phyloP scores from a whole-genome alignment of 768 basidiomycete genomes.

The Kwoniella heveanensis region DNA sequence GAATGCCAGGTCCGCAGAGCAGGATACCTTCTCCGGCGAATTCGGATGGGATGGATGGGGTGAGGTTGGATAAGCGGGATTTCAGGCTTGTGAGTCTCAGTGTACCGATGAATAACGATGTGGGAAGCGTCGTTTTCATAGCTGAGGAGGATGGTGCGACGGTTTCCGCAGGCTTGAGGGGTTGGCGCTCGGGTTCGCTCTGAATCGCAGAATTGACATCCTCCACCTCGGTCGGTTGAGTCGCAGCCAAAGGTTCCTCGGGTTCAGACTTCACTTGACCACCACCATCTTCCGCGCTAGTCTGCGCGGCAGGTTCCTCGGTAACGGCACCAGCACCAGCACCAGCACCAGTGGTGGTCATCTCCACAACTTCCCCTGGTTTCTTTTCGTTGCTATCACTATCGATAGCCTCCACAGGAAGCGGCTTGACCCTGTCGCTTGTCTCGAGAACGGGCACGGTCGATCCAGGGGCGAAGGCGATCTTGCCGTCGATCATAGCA shows the following conservation, averaged over 20 bases:
- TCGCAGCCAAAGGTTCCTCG: not conserved
- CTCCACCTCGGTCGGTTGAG: not conserved
- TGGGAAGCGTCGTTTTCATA: conserved; percentile 65
- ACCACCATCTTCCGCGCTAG: conserved; percentile 4
- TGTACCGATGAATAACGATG: conserved; percentile 96
- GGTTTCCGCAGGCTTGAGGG: not conserved
- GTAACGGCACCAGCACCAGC: too few relatives aligned
- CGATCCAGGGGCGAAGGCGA: conserved; percentile 79
- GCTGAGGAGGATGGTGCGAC: too few relatives aligned
- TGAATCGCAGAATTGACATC: conserved; percentile 1
- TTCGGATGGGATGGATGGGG: conserved; percentile 73
- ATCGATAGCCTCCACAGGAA: conserved; percentile 29
- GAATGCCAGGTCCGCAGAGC: conserved; percentile 65
- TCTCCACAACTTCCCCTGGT: conserved; percentile 4
- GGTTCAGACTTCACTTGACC: conserved; percentile 8
- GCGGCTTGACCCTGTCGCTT: conserved; percentile 28
- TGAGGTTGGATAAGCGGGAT: conserved; percentile 69
- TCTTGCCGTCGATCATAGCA: conserved; percentile 85
- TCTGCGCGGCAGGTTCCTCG: conserved; percentile 13
- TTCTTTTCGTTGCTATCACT: not conserved
- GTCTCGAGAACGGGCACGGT: conserved; percentile 87
- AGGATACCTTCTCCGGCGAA: conserved; percentile 97
- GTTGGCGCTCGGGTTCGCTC: not conserved
- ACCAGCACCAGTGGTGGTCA: too few relatives aligned
- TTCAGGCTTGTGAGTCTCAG: conserved; percentile 89